Conservation (phyloP, 2,329 filamentous ascomycete genomes). For the Colletotrichum horii region DNA sequence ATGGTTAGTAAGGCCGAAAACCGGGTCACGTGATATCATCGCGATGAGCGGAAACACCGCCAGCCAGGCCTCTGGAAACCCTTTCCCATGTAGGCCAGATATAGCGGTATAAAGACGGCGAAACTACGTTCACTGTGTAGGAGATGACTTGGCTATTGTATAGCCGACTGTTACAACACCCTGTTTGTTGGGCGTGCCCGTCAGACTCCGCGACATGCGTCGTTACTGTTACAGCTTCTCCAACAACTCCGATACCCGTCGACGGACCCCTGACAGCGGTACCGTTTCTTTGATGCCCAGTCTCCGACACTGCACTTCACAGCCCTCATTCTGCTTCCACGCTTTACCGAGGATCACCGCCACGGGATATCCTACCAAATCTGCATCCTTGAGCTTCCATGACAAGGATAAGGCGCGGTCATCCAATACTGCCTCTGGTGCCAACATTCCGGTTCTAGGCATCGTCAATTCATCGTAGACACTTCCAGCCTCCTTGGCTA, state of each 20-base stretch:
- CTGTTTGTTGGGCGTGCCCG: not conserved
- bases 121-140: not conserved
- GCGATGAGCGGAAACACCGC: not conserved
- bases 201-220: not conserved
- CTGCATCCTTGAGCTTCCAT: slow-evolving; percentile 91
- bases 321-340: slow-evolving; percentile 63
- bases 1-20: not conserved
- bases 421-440: slow-evolving; percentile 73
- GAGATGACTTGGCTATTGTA: not conserved
- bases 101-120: not conserved
- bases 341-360: slow-evolving; percentile 77
- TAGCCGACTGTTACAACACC: not conserved
- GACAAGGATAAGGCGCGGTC: slow-evolving; percentile 72
- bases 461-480: slow-evolving; percentile 68
- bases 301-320: slow-evolving; percentile 81
- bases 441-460: not conserved
- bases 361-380: slow-evolving; percentile 86
- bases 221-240: slow-evolving; percentile 47
- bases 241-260: slow-evolving; percentile 52
- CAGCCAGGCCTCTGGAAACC: not conserved
- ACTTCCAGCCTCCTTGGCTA: slow-evolving; percentile 52
- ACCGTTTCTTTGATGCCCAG: slow-evolving; percentile 68
- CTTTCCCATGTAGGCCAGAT: not conserved
- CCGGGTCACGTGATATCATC: not conserved
- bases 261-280: slow-evolving; percentile 50